phyloP scores from a whole-genome alignment of 2,329 filamentous ascomycete species.

The Harringtonia lauricola region DNA sequence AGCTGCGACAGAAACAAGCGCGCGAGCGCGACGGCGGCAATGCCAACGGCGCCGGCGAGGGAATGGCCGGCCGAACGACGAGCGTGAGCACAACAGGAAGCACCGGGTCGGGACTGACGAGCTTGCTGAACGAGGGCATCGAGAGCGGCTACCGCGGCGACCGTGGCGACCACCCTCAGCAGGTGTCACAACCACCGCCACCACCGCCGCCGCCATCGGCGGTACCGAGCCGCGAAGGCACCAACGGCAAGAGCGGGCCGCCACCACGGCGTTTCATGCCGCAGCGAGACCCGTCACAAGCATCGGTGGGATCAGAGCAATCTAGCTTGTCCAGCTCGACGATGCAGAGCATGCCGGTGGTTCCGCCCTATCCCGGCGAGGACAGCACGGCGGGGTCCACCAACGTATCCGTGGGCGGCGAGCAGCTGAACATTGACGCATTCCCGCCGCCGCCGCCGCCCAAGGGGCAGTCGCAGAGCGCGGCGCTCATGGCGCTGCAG shows the following conservation, averaged over 20 bases:
- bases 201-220: slow-evolving; percentile 9
- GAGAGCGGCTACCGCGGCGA: slow-evolving; percentile 40
- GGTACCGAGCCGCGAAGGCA: slow-evolving; percentile 14
- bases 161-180: slow-evolving; percentile 23
- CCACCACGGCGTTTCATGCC: slow-evolving; percentile 38
- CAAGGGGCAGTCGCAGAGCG: slow-evolving; percentile 72
- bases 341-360: slow-evolving; percentile 65
- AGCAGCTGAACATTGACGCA: slow-evolving; percentile 46
- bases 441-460: slow-evolving; percentile 68
- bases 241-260: slow-evolving; percentile 15
- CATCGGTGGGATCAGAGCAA: slow-evolving; percentile 43
- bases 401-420: slow-evolving; percentile 22
- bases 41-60: slow-evolving; percentile 14
- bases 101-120: slow-evolving; percentile 44
- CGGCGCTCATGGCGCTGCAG: slow-evolving; percentile 80
- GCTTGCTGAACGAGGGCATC: slow-evolving; percentile 47
- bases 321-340: slow-evolving; percentile 63
- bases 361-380: slow-evolving; percentile 53
- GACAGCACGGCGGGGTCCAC: background rate
- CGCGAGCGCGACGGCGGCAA: slow-evolving; percentile 49
- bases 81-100: slow-evolving; percentile 51
- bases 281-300: slow-evolving; percentile 39
- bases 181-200: slow-evolving; percentile 14
- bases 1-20: slow-evolving; percentile 55
- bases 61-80: slow-evolving; percentile 24